Evolutionary conservation across 345 rosid genomes (phyloP).

Genomic region (Microthlaspi erraticum): DNA sequence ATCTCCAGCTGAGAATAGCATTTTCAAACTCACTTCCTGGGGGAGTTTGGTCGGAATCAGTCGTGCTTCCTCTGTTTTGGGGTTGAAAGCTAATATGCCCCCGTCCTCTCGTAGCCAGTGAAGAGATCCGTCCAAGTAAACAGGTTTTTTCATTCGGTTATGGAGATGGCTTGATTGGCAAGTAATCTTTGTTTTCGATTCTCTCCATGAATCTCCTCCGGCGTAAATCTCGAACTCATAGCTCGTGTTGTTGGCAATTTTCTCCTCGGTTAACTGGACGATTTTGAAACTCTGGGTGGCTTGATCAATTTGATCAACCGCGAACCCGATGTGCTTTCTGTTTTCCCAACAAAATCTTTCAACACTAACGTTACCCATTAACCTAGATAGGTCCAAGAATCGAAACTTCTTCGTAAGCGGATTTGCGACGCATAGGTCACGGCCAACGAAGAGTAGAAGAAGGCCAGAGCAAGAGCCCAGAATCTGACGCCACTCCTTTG

Average conservation of each 20-base stretch:
- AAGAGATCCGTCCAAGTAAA: conserved; percentile 14
- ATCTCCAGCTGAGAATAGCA: not conserved
- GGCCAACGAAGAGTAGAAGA: not conserved
- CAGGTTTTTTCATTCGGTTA: not conserved
- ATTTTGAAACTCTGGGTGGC: conserved; percentile 9
- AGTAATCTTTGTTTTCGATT: not conserved
- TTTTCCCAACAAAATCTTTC: too few relatives aligned
- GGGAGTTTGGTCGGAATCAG: conserved; percentile 7
- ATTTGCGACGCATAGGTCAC: conserved; percentile 19
- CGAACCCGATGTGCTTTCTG: not conserved
- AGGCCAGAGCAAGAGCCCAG: conserved; percentile 22
- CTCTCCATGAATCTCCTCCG: not conserved
- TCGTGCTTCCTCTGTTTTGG: conserved; percentile 11
- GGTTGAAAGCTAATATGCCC: conserved; percentile 17
- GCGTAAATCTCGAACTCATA: conserved; percentile 3
- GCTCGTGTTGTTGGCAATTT: too few relatives aligned
- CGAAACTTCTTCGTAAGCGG: conserved; percentile 18
- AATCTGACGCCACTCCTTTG: not conserved
- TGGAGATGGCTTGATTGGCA: not conserved
- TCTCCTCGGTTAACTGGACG: not conserved
- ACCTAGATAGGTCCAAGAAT: not conserved
- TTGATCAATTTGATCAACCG: conserved; percentile 19
- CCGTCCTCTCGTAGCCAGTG: conserved; percentile 33
- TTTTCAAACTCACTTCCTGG: not conserved
- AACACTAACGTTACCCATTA: not conserved